Evolutionary conservation across 2,329 filamentous ascomycete genomes (phyloP).

Genomic region (Fusarium globosum): DNA sequence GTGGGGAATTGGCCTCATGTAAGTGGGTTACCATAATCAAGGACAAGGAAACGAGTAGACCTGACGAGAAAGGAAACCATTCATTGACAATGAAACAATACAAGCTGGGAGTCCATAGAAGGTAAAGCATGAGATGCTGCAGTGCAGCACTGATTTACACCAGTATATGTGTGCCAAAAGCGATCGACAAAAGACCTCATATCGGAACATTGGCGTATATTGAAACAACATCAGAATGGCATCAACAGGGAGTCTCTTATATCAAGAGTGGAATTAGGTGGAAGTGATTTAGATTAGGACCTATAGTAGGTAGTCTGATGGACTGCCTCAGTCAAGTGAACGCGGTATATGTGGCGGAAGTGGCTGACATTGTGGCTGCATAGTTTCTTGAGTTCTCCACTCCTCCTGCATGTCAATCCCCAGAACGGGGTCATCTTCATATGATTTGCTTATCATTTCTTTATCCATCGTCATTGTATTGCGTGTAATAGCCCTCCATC

Average conservation of each 20-base stretch:
- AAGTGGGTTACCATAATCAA: background rate
- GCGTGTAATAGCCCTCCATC: constrained; percentile 8
- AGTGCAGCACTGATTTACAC: background rate
- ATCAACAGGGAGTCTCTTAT: background rate
- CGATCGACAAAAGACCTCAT: background rate
- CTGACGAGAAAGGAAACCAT: background rate
- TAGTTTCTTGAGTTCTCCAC: constrained; percentile 16
- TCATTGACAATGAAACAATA: background rate
- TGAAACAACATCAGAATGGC: background rate
- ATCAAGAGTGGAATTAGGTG: background rate
- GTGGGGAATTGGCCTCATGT: constrained; percentile 24
- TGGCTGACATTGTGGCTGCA: constrained; percentile 14
- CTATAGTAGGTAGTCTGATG: background rate
- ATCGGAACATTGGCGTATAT: background rate
- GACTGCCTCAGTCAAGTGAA: background rate
- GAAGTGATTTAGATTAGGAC: background rate
- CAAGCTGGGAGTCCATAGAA: background rate
- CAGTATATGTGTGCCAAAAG: background rate
- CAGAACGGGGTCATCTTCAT: constrained; percentile 13
- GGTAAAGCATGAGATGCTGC: background rate
- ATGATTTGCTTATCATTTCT: constrained; percentile 33
- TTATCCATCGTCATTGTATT: constrained; percentile 22
- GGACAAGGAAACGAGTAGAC: background rate
- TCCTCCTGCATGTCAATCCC: constrained; percentile 24
- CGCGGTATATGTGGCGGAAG: constrained; percentile 9